A percentile compares a stretch with the other conserved stretches of the same genome.
Conservation (phyloP, 805 yeast genomes). For the Candida xyloterini region DNA sequence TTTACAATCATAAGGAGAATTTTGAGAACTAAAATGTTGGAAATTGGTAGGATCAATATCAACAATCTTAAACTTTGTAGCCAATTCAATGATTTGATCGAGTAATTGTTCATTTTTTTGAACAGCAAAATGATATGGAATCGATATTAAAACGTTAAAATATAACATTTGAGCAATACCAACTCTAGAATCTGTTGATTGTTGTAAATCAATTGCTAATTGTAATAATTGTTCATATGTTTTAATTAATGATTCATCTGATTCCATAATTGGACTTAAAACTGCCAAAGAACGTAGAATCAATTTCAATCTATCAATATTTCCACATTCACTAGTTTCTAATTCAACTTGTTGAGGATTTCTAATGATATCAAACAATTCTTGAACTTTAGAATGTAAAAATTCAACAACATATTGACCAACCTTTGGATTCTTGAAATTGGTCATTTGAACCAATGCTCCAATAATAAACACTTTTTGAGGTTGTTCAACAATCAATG, state of each 20-base stretch:
- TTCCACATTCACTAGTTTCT: slow-evolving; percentile 44
- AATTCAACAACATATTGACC: slow-evolving; percentile 69
- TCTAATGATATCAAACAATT: slow-evolving; percentile 39
- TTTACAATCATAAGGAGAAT: slow-evolving; percentile 50
- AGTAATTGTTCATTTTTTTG: slow-evolving; percentile 30
- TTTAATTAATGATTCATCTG: slow-evolving; percentile 37
- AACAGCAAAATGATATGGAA: slow-evolving; percentile 50
- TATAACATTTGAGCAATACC: slow-evolving; percentile 68
- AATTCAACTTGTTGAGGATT: slow-evolving; percentile 17
- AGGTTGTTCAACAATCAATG: slow-evolving; percentile 83
- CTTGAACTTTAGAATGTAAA: slow-evolving; percentile 62
- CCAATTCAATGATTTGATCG: slow-evolving; percentile 45
- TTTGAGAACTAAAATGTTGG: slow-evolving; percentile 35
- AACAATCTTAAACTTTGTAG: slow-evolving; percentile 29
- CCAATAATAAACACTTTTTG: slow-evolving; percentile 78
- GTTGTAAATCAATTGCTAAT: slow-evolving; percentile 56
- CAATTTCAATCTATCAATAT: slow-evolving; percentile 70
- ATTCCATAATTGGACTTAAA: slow-evolving; percentile 58
- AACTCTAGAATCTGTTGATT: slow-evolving; percentile 37
- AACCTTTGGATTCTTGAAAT: slow-evolving; percentile 58
- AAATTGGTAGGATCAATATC: slow-evolving; percentile 8
- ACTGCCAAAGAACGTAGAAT: slow-evolving; percentile 67
- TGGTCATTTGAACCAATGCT: slow-evolving; percentile 62
- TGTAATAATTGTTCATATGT: slow-evolving; percentile 53
- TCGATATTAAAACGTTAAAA: slow-evolving; percentile 55